phyloP scores from a whole-genome alignment of 208 protist species.

The Crithidia fasciculata region DNA sequence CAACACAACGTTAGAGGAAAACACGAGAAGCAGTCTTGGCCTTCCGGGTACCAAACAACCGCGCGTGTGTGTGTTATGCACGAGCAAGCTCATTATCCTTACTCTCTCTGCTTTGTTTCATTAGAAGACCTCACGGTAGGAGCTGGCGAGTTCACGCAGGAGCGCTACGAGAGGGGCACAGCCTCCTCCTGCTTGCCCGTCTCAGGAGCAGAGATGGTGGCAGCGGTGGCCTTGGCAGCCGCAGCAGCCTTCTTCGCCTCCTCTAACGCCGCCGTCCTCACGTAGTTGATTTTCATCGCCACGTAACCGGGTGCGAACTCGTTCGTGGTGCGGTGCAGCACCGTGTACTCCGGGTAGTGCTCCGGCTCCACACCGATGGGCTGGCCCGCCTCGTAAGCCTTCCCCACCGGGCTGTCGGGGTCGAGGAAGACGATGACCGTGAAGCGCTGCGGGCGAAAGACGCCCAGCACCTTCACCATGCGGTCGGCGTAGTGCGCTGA shows the following conservation, averaged over 20 bases:
- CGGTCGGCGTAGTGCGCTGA: conserved; percentile 68
- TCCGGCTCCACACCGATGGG: conserved; percentile 84
- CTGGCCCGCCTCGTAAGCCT: conserved; percentile 57
- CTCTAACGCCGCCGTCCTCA: conserved; percentile 35
- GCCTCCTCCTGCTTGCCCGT: conserved; percentile 1
- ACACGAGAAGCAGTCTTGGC: no score
- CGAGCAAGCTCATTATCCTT: no score
- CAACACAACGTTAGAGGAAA: no score
- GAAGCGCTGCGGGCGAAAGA: conserved; percentile 85
- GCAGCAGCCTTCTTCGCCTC: conserved; percentile 19
- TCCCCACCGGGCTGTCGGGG: conserved; percentile 76
- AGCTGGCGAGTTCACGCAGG: no score
- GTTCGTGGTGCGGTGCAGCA: conserved; percentile 75
- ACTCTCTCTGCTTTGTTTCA: no score
- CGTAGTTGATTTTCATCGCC: conserved; percentile 89
- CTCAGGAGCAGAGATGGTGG: background rate
- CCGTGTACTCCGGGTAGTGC: conserved; percentile 71
- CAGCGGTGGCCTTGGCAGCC: background rate
- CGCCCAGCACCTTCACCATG: conserved; percentile 66
- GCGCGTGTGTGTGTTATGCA: no score
- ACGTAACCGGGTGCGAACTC: conserved; percentile 85
- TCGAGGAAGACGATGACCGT: conserved; percentile 88
- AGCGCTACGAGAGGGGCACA: no score
- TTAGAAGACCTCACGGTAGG: no score
- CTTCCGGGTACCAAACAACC: no score